These are phyloP conservation scores for Rhizophlyctis rosea DNA, from an alignment of 192 early-diverging fungal species.

Conservation along the genomic window DNA sequence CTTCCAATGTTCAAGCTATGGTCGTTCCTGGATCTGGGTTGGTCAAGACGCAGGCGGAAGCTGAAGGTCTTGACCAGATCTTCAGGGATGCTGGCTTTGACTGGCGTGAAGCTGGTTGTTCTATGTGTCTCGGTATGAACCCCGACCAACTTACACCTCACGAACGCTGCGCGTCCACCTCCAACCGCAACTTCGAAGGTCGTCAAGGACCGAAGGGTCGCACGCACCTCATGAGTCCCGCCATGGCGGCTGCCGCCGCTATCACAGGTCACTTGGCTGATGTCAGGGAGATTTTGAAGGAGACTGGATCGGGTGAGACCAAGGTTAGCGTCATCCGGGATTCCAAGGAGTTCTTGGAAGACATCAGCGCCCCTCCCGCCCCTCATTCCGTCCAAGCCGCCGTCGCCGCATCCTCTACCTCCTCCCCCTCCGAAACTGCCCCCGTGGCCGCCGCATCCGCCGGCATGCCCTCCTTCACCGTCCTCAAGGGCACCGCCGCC, in stretches of 20 bases:
- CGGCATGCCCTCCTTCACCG: constrained; percentile 61
- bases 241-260: constrained; percentile 71
- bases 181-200: constrained; percentile 75
- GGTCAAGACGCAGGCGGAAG: constrained; percentile 67
- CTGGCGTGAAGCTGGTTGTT: constrained; percentile 69
- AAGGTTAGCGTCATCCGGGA: constrained; percentile 30
- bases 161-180: constrained; percentile 69
- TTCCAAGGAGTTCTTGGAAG: constrained; percentile 32
- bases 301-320: constrained; percentile 1
- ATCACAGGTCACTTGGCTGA: constrained; percentile 59
- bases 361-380: constrained; percentile 10
- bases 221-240: constrained; percentile 62
- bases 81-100: constrained; percentile 70
- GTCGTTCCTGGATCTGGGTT: constrained; percentile 72
- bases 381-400: constrained; percentile 1
- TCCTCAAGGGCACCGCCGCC: constrained; percentile 54
- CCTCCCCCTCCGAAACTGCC: constrained; percentile 9
- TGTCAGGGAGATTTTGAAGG: constrained; percentile 46
- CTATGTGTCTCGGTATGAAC: constrained; percentile 76
- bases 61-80: constrained; percentile 64
- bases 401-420: constrained; percentile 1
- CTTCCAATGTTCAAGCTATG: constrained; percentile 63
- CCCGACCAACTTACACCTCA: constrained; percentile 65
- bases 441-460: constrained; percentile 14
- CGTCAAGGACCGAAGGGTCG: constrained; percentile 64